phyloP scores from a whole-genome alignment of 169 alveolate species.

The Ichthyophthirius multifiliis region DNA sequence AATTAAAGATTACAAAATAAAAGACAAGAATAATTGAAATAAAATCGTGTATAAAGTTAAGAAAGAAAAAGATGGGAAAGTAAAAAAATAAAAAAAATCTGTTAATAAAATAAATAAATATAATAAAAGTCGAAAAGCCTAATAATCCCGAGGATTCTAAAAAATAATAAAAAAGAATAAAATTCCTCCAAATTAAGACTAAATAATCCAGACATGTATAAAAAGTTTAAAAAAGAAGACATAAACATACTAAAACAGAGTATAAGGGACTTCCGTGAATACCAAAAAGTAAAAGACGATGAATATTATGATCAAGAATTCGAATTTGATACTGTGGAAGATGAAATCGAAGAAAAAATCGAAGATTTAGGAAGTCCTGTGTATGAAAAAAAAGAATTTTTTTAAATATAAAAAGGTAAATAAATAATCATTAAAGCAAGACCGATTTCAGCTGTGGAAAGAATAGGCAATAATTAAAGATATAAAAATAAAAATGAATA shows the following conservation, averaged over 20 bases:
- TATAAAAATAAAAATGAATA: neutral
- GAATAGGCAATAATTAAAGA: neutral
- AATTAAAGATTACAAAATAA: slow-evolving; percentile 47
- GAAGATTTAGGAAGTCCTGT: neutral
- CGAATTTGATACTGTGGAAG: neutral
- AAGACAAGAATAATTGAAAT: slow-evolving; percentile 13
- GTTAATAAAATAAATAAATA: slow-evolving; percentile 14
- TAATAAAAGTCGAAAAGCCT: slow-evolving; percentile 13
- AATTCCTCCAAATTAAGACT: neutral
- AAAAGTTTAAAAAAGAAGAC: slow-evolving; percentile 7
- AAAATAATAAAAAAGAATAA: neutral
- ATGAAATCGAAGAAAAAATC: neutral
- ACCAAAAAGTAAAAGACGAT: slow-evolving; percentile 9
- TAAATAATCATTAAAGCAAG: neutral
- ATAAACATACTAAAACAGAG: neutral
- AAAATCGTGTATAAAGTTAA: slow-evolving; percentile 5
- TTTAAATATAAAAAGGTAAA: neutral
- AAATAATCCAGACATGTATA: neutral
- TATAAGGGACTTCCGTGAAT: slow-evolving; percentile 21
- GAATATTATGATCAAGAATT: neutral
- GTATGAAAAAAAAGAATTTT: neutral
- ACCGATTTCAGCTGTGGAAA: neutral
- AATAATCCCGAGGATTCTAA: neutral
- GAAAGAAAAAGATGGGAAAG: slow-evolving; percentile 3
- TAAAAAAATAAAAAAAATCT: neutral